phyloP scores from a whole-genome alignment of 805 yeast species.

The Kluyveromyces dobzhanskii region DNA sequence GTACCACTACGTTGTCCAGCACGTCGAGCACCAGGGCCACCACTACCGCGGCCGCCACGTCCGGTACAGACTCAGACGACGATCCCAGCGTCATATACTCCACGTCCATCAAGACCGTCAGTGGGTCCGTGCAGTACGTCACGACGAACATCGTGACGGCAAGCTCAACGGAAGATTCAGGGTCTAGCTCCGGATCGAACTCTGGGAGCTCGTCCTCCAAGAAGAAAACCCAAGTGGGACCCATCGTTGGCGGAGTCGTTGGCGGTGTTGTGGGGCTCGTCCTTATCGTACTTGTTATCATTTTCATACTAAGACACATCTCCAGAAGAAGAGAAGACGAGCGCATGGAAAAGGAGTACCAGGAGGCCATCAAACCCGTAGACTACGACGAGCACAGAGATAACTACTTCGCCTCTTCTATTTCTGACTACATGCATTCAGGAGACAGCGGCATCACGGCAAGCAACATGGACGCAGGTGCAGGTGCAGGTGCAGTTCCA shows the following conservation, averaged over 20 bases:
- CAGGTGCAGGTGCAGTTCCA: too few relatives aligned
- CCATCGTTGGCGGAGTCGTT: conserved; percentile 56
- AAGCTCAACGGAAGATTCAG: conserved; percentile 12
- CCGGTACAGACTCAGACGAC: conserved; percentile 15
- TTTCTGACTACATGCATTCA: conserved; percentile 8
- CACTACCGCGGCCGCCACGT: conserved; percentile 15
- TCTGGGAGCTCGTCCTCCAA: conserved; percentile 8
- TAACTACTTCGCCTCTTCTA: conserved; percentile 12
- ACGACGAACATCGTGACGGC: conserved; percentile 21
- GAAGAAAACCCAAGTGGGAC: conserved; percentile 35
- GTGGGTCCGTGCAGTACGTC: conserved; percentile 23
- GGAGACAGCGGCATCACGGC: not conserved
- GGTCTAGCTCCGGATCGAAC: conserved; percentile 12
- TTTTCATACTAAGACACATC: conserved; percentile 32
- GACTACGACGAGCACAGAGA: conserved; percentile 25
- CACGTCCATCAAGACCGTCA: conserved; percentile 19
- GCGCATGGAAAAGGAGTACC: conserved; percentile 48
- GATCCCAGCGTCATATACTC: conserved; percentile 12
- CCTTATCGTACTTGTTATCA: conserved; percentile 32
- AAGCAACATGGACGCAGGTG: too few relatives aligned
- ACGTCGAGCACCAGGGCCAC: conserved; percentile 12
- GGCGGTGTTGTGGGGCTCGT: conserved; percentile 46
- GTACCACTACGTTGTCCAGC: conserved; percentile 6
- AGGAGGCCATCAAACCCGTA: conserved; percentile 46
- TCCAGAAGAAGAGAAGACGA: conserved; percentile 35